Evolutionary conservation across 495 filamentous ascomycete genomes (phyloP), one percentile per base, ranked within the genome.

Genomic region (Tuber indicum): DNA sequence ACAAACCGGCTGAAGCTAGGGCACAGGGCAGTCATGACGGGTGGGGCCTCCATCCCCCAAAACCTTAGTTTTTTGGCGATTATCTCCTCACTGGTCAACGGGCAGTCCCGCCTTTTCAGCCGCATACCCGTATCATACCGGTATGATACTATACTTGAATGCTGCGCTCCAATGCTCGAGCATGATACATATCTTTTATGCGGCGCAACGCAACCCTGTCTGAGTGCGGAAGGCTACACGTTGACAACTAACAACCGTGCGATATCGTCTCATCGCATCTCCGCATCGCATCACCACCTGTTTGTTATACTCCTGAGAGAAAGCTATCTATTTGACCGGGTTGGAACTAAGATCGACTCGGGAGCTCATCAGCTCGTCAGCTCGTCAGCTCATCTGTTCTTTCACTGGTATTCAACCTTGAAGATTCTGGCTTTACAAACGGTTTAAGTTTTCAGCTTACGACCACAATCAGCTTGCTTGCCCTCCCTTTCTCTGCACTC

Each of bases 101-200:
- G 32, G 69, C 43, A 72, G 74, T 77, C 78, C 78, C 78, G 79
- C 77, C 78, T 79, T 80, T 76, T 80, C 77, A 80, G 39, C 39
- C 39, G 39, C 39, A 41, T 41, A 41, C 39, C 39, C 39, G 1
- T 41, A 41, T 41, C 39, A 41, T 41, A 41, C 39, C 39, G 39
- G 39, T 41, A n/a, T n/a, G n/a, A n/a, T n/a, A n/a, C n/a, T n/a
- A n/a, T n/a, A 41, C 39, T 41, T 3, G 39, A 41, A 1, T 41
- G 39, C 39, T 41, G 39, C 4, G 39, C 39, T 41, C 32, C 32
- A 32, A 32, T 32, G 32, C 32, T 32, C 32, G 32, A 41, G 39
- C 39, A 41, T 41, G 39, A 41, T 41, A 44, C 45, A 32, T 49
- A 62, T 12, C 10, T 10, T 52, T 66, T 70, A 41, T 71, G 52